These are phyloP conservation scores for Irpex sp. DNA, from an alignment of 1,284 basidiomycete species.

Conservation along the genomic window DNA sequence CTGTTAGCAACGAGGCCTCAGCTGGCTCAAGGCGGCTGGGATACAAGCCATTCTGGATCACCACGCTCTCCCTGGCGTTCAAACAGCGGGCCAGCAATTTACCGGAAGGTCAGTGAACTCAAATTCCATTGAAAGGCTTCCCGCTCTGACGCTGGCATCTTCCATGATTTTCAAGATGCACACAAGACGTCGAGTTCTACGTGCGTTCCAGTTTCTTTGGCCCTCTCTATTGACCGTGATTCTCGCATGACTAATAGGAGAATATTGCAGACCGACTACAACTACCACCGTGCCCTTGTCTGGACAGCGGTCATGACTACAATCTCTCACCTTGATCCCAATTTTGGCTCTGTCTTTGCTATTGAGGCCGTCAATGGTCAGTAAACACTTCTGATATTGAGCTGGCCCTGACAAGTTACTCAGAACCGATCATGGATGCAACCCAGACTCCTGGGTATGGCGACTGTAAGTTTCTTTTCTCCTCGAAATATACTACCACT, in stretches of 20 bases:
- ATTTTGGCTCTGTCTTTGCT: conserved; percentile 61
- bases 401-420: background rate
- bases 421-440: conserved; percentile 65
- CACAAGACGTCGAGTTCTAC: conserved; percentile 69
- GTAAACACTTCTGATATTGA: background rate
- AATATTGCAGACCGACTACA: conserved; percentile 50
- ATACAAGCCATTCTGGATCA: conserved; percentile 71
- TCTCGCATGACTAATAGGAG: background rate
- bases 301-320: conserved; percentile 79
- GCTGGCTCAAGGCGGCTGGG: conserved; percentile 54
- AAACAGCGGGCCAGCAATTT: conserved; percentile 56
- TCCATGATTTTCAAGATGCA: conserved; percentile 42
- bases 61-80: conserved; percentile 74
- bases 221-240: background rate
- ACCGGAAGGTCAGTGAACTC: conserved; percentile 47
- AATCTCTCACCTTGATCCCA: conserved; percentile 64
- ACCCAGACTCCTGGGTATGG: conserved; percentile 63
- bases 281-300: conserved; percentile 70
- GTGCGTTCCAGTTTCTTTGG: conserved; percentile 33
- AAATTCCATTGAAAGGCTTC: background rate
- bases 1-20: conserved; percentile 54
- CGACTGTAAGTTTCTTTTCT: conserved; percentile 41
- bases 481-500: background rate
- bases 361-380: conserved; percentile 69
- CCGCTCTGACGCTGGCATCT: background rate